These are phyloP conservation scores for Rosa hybrid DNA, from an alignment of 331 rosid genomes.

Conservation along the genomic window DNA sequence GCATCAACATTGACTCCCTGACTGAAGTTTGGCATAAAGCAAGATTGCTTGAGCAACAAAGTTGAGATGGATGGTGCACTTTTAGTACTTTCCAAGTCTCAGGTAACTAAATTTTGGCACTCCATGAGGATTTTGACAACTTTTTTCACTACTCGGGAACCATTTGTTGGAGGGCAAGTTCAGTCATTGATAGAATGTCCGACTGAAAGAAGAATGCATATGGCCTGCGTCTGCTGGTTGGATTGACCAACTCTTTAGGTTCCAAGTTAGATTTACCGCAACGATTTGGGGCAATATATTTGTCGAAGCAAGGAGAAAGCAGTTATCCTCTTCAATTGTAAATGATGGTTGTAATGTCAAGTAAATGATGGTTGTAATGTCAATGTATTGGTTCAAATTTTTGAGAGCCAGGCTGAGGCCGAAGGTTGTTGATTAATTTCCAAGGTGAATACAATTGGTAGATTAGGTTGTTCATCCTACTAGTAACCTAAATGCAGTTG, in stretches of 20 bases:
- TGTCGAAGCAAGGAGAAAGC: neutral
- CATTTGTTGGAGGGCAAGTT: neutral
- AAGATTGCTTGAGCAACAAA: conserved; percentile 46
- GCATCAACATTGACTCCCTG: conserved; percentile 33
- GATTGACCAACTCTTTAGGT: neutral
- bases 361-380: conserved; percentile 2
- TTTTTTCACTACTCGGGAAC: neutral
- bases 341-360: neutral
- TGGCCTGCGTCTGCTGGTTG: neutral
- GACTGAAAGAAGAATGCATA: neutral
- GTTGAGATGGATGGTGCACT: conserved; percentile 32
- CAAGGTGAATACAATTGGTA: conserved; percentile 11
- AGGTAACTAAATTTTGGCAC: neutral
- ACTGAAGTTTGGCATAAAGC: conserved; percentile 65
- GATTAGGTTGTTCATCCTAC: conserved; percentile 16
- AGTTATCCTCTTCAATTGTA: neutral
- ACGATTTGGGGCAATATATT: neutral
- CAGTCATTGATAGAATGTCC: neutral
- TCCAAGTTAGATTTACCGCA: neutral
- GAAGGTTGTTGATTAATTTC: conserved; percentile 9
- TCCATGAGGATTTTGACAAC: neutral
- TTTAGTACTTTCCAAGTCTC: conserved; percentile 2
- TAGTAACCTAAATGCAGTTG: conserved; percentile 5
- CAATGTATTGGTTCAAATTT: conserved; percentile 7
- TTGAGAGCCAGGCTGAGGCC: conserved; percentile 11